Conservation (phyloP, 1,139 yeast species). For the Chernovozyma aurita region DNA sequence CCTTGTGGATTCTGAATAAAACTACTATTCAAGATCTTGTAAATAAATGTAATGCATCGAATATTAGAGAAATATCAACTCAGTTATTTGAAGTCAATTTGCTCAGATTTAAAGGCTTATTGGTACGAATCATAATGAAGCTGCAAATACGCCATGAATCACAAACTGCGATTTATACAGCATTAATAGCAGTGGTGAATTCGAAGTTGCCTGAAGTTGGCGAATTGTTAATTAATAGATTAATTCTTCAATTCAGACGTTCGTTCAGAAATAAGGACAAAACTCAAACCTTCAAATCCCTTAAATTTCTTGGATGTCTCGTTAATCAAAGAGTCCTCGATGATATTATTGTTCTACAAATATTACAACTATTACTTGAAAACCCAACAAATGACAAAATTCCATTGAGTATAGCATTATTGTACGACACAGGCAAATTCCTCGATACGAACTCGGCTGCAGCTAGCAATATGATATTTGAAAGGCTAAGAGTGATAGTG, state of each 20-base stretch:
- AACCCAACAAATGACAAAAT: constrained; percentile 46
- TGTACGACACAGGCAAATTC: constrained; percentile 21
- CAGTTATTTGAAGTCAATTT: constrained; percentile 54
- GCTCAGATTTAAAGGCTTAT: constrained; percentile 55
- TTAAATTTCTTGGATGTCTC: constrained; percentile 56
- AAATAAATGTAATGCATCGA: constrained; percentile 40
- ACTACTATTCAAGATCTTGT: constrained; percentile 45
- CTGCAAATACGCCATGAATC: constrained; percentile 41
- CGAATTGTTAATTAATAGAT: constrained; percentile 47
- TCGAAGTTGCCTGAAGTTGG: constrained; percentile 72
- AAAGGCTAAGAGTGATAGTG: constrained; percentile 54
- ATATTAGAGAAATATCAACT: constrained; percentile 44
- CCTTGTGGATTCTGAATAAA: constrained; percentile 49
- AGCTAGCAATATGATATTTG: constrained; percentile 49
- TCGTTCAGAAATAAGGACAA: constrained; percentile 49
- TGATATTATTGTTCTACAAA: constrained; percentile 60
- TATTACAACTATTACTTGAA: constrained; percentile 53
- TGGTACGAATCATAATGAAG: constrained; percentile 54
- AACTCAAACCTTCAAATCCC: constrained; percentile 35
- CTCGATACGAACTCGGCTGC: constrained; percentile 18
- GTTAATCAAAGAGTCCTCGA: constrained; percentile 63
- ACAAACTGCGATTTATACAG: constrained; percentile 47
- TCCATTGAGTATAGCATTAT: constrained; percentile 20
- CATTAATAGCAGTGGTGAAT: constrained; percentile 58
- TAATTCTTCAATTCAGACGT: constrained; percentile 57